Evolutionary conservation across 2,329 filamentous ascomycete genomes (phyloP).

Genomic region (Beauveria scarabaeidicola): DNA sequence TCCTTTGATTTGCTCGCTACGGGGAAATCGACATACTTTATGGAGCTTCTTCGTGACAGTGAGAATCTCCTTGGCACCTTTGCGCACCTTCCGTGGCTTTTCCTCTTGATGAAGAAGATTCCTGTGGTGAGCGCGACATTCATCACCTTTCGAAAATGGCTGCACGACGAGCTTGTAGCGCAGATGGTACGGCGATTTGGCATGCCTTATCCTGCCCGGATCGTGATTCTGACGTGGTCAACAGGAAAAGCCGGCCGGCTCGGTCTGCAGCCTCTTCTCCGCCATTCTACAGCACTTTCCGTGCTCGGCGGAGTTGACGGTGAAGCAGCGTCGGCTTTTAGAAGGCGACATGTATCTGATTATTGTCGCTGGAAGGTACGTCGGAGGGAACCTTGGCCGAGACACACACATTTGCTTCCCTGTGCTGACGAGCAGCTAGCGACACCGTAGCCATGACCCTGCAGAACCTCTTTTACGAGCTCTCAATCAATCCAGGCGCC

Average conservation of each 20-base stretch:
- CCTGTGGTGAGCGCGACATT: neutral
- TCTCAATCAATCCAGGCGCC: slow-evolving; percentile 27
- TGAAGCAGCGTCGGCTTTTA: slow-evolving; percentile 19
- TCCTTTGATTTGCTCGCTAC: slow-evolving; percentile 26
- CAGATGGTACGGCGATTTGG: neutral
- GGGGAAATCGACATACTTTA: slow-evolving; percentile 13
- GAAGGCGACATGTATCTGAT: slow-evolving; percentile 23
- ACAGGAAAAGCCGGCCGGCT: neutral
- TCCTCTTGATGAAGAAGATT: neutral
- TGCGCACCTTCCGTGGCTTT: neutral
- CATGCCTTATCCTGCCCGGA: neutral
- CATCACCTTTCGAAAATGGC: neutral
- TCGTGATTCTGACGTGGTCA: too few species aligned
- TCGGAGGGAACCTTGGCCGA: too few species aligned
- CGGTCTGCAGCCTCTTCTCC: slow-evolving; percentile 19
- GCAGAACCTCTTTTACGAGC: slow-evolving; percentile 25
- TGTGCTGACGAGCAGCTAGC: neutral
- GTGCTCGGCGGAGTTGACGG: slow-evolving; percentile 11
- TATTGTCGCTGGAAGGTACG: slow-evolving; percentile 24
- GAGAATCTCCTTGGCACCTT: slow-evolving; percentile 9
- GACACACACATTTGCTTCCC: neutral
- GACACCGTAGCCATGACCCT: slow-evolving; percentile 29
- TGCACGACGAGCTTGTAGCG: neutral
- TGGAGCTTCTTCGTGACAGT: slow-evolving; percentile 17
- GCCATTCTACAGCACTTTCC: slow-evolving; percentile 23